phyloP scores from a whole-genome alignment of 106 monocot genomes.

The Platanthera zijinensis region DNA sequence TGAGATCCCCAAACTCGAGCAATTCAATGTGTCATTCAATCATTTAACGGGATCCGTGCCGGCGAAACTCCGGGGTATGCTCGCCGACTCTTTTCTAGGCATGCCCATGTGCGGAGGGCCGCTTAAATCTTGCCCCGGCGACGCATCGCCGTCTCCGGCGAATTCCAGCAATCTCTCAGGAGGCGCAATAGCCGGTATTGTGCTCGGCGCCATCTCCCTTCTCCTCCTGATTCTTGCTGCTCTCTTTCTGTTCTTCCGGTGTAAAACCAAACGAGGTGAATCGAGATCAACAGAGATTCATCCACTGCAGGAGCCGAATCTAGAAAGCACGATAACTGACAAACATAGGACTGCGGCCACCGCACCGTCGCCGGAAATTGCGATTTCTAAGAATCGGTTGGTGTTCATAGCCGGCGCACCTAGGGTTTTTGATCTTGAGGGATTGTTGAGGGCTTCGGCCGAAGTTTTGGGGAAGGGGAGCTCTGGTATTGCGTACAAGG shows the following conservation, averaged over 20 bases:
- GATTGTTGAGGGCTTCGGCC: constrained; percentile 55
- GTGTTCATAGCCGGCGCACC: constrained; percentile 38
- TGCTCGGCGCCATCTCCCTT: constrained; percentile 25
- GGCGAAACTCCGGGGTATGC: constrained; percentile 25
- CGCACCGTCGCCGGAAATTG: neutral
- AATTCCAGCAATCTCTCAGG: constrained; percentile 46
- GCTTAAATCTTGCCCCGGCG: constrained; percentile 37
- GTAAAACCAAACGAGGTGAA: constrained; percentile 1
- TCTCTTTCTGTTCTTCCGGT: constrained; percentile 30
- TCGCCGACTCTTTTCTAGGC: constrained; percentile 30
- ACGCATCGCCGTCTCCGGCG: constrained; percentile 17
- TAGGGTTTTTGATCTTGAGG: constrained; percentile 40
- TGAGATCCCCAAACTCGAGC: constrained; percentile 21
- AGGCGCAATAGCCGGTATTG: constrained; percentile 66
- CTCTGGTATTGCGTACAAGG: constrained; percentile 77
- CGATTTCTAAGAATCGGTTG: constrained; percentile 30
- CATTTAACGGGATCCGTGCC: constrained; percentile 73
- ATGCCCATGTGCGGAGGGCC: constrained; percentile 57
- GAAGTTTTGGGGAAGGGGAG: constrained; percentile 84
- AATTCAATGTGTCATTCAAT: constrained; percentile 83
- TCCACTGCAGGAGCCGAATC: neutral
- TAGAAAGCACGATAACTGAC: neutral
- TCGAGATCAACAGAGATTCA: neutral
- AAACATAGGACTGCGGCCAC: constrained; percentile 9
- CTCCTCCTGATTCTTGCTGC: constrained; percentile 27